phyloP scores from a whole-genome alignment of 2,329 filamentous ascomycete genomes.

The Trichoderma hamatum region DNA sequence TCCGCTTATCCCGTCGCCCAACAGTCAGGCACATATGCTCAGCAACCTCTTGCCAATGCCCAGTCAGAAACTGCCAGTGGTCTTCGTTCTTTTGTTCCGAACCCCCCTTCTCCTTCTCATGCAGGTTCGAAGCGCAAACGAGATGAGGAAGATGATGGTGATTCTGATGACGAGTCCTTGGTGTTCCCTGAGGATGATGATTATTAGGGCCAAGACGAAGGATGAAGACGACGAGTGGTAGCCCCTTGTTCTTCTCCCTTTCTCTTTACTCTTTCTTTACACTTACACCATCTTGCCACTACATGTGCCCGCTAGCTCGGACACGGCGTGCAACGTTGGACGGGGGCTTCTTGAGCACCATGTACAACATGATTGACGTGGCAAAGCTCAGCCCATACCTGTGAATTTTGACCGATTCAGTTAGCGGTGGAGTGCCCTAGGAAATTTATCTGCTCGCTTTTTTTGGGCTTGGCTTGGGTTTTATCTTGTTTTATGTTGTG shows the following conservation, averaged over 20 bases:
- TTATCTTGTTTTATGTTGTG: not conserved
- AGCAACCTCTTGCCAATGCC: not conserved
- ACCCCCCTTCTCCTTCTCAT: not conserved
- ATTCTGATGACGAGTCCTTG: constrained; percentile 3
- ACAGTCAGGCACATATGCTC: constrained; percentile 34
- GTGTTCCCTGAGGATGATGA: constrained; percentile 21
- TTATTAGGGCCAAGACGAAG: not conserved
- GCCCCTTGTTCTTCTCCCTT: not conserved
- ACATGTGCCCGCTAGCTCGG: constrained; percentile 76
- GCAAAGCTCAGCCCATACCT: constrained; percentile 87
- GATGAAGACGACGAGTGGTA: constrained; percentile 31
- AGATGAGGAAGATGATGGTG: constrained; percentile 40
- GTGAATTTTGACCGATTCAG: constrained; percentile 15
- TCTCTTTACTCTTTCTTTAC: not conserved
- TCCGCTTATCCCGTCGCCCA: constrained; percentile 56
- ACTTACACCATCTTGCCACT: constrained; percentile 30
- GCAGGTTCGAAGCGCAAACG: constrained; percentile 38
- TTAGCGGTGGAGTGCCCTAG: not conserved
- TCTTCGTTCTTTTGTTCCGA: not conserved
- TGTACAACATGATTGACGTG: constrained; percentile 93
- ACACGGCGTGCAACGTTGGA: constrained; percentile 73
- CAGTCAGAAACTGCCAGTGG: not conserved
- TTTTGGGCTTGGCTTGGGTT: not conserved
- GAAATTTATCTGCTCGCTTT: not conserved
- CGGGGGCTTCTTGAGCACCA: constrained; percentile 87